A percentile compares a stretch with the other conserved stretches of the same genome.
Evolutionary conservation across 352 stramenopile genomes (phyloP).

Genomic region (Phytopythium chamaehyphon): DNA sequence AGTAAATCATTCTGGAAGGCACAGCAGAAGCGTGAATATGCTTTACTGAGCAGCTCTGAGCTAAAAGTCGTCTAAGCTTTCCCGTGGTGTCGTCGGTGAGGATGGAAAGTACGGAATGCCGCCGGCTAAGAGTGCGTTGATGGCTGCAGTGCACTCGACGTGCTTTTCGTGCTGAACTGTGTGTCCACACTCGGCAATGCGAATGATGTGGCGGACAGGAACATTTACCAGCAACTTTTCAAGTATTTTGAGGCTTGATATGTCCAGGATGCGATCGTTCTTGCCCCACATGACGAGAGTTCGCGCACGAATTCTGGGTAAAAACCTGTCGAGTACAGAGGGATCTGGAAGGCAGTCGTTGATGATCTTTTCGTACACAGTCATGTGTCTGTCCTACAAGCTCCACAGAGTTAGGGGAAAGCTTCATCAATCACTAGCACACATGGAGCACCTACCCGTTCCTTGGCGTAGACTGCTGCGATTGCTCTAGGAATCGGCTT

Average conservation of each 20-base stretch:
- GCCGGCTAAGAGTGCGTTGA: constrained; percentile 27
- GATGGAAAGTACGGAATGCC: neutral
- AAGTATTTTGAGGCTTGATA: constrained; percentile 64
- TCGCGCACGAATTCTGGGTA: constrained; percentile 48
- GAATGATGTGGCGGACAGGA: constrained; percentile 29
- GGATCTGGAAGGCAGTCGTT: constrained; percentile 42
- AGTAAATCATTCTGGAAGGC: no score
- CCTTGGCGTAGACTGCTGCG: constrained; percentile 24
- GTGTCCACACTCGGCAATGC: constrained; percentile 65
- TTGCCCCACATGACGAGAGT: constrained; percentile 73
- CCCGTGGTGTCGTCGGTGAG: no score
- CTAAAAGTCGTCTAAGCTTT: no score
- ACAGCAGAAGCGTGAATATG: no score
- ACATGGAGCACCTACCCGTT: constrained; percentile 19
- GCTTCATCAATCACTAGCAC: neutral
- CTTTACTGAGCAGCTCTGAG: no score
- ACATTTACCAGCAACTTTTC: constrained; percentile 35
- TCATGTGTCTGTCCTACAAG: constrained; percentile 26
- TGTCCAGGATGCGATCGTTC: constrained; percentile 61
- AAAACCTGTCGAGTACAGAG: constrained; percentile 51
- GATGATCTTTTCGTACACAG: constrained; percentile 59
- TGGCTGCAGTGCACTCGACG: constrained; percentile 44
- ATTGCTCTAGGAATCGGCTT: constrained; percentile 30
- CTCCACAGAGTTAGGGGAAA: neutral
- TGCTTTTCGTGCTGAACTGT: constrained; percentile 67